phyloP scores from a whole-genome alignment of 208 protist genomes.

The Plasmodiophora brassicae region DNA sequence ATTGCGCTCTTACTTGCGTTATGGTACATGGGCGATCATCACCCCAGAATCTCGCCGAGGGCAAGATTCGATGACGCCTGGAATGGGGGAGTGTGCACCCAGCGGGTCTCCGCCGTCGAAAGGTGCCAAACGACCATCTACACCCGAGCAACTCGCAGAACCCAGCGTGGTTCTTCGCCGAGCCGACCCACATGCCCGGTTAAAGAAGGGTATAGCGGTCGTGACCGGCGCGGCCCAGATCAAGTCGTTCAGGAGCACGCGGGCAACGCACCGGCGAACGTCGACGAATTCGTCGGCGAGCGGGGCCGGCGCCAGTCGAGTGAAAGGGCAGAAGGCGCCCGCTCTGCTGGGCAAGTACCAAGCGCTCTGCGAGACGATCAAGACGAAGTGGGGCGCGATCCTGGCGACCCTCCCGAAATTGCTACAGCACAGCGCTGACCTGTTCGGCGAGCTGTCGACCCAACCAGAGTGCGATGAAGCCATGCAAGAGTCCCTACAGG shows the following conservation, averaged over 20 bases:
- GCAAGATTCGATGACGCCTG: too few relatives aligned
- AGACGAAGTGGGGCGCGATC: not conserved
- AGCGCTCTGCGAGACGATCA: not conserved
- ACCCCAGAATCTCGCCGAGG: too few relatives aligned
- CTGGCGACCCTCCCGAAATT: not conserved
- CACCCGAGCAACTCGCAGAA: not conserved
- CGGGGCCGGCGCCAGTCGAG: not conserved
- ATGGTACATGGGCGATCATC: too few relatives aligned
- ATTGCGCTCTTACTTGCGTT: too few relatives aligned
- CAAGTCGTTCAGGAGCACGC: not conserved
- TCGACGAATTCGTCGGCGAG: not conserved
- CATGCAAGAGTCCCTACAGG: not conserved
- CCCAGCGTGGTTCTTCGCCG: not conserved
- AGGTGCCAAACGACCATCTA: not conserved
- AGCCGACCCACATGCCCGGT: not conserved
- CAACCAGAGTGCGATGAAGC: not conserved
- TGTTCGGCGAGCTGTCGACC: not conserved
- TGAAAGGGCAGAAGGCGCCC: not conserved
- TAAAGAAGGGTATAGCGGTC: not conserved
- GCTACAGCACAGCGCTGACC: slow-evolving; percentile 1
- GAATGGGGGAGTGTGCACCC: too few relatives aligned
- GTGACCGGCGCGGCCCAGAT: not conserved
- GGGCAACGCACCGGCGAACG: not conserved
- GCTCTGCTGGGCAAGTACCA: not conserved
- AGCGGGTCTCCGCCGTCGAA: too few relatives aligned